A percentile compares a stretch with the other conserved stretches of the same genome.
Evolutionary conservation across 2,329 filamentous ascomycete species (phyloP).

Genomic region (Tolypocladium capitatum): DNA sequence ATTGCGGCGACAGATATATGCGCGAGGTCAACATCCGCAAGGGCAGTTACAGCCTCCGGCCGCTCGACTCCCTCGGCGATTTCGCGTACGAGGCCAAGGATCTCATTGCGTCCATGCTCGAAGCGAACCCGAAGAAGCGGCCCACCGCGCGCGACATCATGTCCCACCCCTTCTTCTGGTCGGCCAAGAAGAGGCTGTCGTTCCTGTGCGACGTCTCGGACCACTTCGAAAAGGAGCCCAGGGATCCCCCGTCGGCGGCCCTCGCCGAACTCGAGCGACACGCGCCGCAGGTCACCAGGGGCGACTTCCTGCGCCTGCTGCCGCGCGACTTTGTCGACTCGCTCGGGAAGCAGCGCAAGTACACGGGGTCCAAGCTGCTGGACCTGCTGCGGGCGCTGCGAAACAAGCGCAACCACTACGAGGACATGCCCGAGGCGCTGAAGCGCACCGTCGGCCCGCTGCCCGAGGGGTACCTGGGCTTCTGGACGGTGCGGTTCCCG

Average conservation of each 20-base stretch:
- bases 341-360: slow-evolving; percentile 88
- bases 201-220: slow-evolving; percentile 97
- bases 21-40: slow-evolving; percentile 96
- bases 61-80: slow-evolving; percentile 64
- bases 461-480: slow-evolving; percentile 68
- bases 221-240: slow-evolving; percentile 84
- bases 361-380: slow-evolving; percentile 69
- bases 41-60: slow-evolving; percentile 59
- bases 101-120: slow-evolving; percentile 69
- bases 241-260: slow-evolving; percentile 63
- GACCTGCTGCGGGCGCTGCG: slow-evolving; percentile 79
- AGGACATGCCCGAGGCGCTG: slow-evolving; percentile 78
- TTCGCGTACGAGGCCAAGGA: slow-evolving; percentile 80
- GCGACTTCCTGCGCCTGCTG: slow-evolving; percentile 66
- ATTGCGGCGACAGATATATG: slow-evolving; percentile 89
- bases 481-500: slow-evolving; percentile 74
- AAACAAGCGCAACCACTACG: slow-evolving; percentile 97
- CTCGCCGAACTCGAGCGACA: slow-evolving; percentile 46
- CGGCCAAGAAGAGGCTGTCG: slow-evolving; percentile 69
- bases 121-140: slow-evolving; percentile 37
- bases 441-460: slow-evolving; percentile 56
- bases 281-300: slow-evolving; percentile 40
- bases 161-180: slow-evolving; percentile 96
- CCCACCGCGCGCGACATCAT: slow-evolving; percentile 70
- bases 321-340: slow-evolving; percentile 77